Evolutionary conservation across 1,139 yeast species (phyloP).

Genomic region (Protomyces arabidopsidicola): DNA sequence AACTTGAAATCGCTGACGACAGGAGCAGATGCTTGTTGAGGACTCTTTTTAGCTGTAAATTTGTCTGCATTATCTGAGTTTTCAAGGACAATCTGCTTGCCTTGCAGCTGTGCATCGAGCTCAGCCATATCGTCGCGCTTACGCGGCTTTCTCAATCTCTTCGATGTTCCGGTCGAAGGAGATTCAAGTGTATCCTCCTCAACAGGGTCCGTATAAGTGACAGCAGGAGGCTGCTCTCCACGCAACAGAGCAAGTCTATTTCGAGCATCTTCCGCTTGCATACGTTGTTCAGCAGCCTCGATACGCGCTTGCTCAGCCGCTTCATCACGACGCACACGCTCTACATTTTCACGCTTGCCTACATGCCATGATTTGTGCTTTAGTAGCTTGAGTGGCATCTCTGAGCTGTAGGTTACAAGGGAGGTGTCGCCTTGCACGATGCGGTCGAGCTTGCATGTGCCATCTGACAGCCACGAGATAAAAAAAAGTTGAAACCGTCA

Average conservation of each 20-base stretch:
- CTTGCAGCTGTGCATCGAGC: neutral
- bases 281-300: slow-evolving; percentile 28
- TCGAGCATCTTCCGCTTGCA: slow-evolving; percentile 11
- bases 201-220: neutral
- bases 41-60: too few species aligned
- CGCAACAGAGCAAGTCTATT: slow-evolving; percentile 6
- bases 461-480: too few species aligned
- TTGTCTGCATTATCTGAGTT: neutral
- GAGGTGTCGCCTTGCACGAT: too few species aligned
- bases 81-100: neutral
- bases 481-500: too few species aligned
- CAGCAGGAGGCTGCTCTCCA: neutral
- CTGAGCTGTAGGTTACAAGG: neutral
- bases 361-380: slow-evolving; percentile 39
- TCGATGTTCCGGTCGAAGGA: neutral
- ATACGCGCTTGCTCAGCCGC: slow-evolving; percentile 33
- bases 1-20: neutral
- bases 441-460: too few species aligned
- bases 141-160: neutral
- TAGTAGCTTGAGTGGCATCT: slow-evolving; percentile 37
- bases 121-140: neutral
- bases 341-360: slow-evolving; percentile 36
- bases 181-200: neutral
- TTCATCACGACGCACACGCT: slow-evolving; percentile 38
- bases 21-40: neutral